Percentiles rank a stretch among this genome's conserved stretches.
Conservation (phyloP, 2,329 filamentous ascomycete species). For the Aspergillus hiratsukae region DNA sequence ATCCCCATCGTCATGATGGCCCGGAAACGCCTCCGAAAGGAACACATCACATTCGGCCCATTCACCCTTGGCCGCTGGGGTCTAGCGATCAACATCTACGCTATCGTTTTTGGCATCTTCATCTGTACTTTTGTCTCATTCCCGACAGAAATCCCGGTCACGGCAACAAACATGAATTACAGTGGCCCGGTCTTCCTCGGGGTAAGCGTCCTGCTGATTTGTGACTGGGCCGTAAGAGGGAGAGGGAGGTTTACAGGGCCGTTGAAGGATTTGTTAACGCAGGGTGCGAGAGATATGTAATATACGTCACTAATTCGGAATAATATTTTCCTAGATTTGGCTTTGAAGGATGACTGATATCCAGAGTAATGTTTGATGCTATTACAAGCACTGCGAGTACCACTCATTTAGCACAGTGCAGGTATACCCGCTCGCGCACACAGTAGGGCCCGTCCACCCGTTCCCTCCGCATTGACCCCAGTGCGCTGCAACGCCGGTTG, state of each 20-base stretch:
- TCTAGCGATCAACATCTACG: conserved; percentile 31
- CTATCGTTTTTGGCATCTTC: conserved; percentile 21
- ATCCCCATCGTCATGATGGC: conserved; percentile 37
- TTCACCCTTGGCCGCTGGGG: conserved; percentile 18
- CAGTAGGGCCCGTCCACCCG: neutral
- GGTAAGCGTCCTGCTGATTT: neutral
- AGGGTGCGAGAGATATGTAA: neutral
- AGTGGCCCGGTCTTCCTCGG: neutral
- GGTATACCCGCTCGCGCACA: neutral
- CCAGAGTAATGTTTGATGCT: no score
- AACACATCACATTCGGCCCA: conserved; percentile 19
- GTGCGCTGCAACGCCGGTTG: neutral
- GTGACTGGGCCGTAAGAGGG: neutral
- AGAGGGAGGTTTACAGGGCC: neutral
- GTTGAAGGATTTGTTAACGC: neutral
- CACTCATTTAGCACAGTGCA: neutral
- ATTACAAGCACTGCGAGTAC: neutral
- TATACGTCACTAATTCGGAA: no score
- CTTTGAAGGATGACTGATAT: no score
- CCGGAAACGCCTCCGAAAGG: conserved; percentile 25
- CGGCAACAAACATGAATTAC: neutral
- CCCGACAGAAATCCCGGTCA: neutral
- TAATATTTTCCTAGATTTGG: neutral
- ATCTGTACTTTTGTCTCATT: neutral
- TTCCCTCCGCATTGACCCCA: neutral